phyloP scores from a whole-genome alignment of 306 rosid species.

The Malus sylvestris region DNA sequence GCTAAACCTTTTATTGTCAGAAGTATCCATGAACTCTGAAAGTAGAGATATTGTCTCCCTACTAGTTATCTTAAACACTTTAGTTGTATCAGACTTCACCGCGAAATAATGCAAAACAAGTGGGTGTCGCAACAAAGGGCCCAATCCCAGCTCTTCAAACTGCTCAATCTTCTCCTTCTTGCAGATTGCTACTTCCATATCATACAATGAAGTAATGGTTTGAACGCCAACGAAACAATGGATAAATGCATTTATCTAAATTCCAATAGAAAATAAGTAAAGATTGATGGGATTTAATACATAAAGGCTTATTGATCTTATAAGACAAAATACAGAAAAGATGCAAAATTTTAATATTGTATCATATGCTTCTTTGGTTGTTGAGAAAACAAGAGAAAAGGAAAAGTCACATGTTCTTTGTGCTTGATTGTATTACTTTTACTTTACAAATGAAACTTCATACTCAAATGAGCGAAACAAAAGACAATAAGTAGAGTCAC shows the following conservation, averaged over 20 bases:
- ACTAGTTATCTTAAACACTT: constrained; percentile 54
- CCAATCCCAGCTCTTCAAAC: constrained; percentile 69
- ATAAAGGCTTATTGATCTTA: neutral
- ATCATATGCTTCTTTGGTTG: neutral
- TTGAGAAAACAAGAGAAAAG: neutral
- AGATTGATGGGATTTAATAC: neutral
- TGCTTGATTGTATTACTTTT: neutral
- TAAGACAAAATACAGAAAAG: neutral
- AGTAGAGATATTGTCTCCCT: constrained; percentile 44
- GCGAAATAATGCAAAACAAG: constrained; percentile 72
- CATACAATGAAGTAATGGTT: constrained; percentile 61
- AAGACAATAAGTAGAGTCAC: neutral
- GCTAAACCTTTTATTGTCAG: constrained; percentile 20
- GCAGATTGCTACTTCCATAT: constrained; percentile 74
- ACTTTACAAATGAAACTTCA: neutral
- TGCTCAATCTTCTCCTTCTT: constrained; percentile 52
- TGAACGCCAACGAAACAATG: constrained; percentile 84
- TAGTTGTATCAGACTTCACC: constrained; percentile 29
- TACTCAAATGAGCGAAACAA: neutral
- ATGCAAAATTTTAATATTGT: neutral
- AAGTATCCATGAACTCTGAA: constrained; percentile 22
- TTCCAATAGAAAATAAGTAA: constrained; percentile 19
- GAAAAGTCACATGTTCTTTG: neutral
- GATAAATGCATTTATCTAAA: constrained; percentile 77
- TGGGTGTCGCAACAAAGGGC: constrained; percentile 76